Evolutionary conservation across 306 rosid species (phyloP), one percentile per base, ranked within the genome.

Genomic region (Dalbergia oliveri): DNA sequence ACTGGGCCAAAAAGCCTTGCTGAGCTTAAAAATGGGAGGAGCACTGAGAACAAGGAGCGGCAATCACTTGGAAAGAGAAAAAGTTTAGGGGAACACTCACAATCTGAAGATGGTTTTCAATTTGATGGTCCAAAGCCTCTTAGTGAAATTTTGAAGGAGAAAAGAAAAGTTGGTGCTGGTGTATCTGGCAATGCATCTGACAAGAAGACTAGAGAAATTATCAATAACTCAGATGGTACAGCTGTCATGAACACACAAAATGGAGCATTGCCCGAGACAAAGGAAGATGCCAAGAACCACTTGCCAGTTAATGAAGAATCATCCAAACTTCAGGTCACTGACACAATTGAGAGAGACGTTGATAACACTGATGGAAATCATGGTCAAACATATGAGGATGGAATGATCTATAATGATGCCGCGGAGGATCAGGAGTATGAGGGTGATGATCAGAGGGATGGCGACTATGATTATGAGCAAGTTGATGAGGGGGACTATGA

Each of bases 61-160:
- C 87, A 84, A 37, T 71, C 69, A 3, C 91, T 91, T 31, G 89
- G 93, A 65, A 93, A 84, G 84, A 80, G 95, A 65, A 91, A 85
- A 64, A 86, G 78, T 75, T 65, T 77, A 4, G 86, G 82, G 72
- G 86, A 79, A 51, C 47, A 67, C 63, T 89, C 84, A 43, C 95
- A 66, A 63, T 70, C 85, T 12, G 95, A 87, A 37, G 92, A 85
- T 21, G 88, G 86, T 76, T 45, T 89, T 63, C 85, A 86, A 23
- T 95, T 95, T 81, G 93, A 93, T 18, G 99, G 97, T 66, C 99
- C 99, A 16, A 95, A 84, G 82, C 93, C 99, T 84, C 99, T 95
- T 1, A 91, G 96, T 53, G 99, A 95, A 81, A 95, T 95, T 86
- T 86, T 95, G 81, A 95, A 89, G 88, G 89, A 83, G 82, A 95